Base-by-base conservation (phyloP, 805 yeast species). In the Suhomyces sp. region DNA sequence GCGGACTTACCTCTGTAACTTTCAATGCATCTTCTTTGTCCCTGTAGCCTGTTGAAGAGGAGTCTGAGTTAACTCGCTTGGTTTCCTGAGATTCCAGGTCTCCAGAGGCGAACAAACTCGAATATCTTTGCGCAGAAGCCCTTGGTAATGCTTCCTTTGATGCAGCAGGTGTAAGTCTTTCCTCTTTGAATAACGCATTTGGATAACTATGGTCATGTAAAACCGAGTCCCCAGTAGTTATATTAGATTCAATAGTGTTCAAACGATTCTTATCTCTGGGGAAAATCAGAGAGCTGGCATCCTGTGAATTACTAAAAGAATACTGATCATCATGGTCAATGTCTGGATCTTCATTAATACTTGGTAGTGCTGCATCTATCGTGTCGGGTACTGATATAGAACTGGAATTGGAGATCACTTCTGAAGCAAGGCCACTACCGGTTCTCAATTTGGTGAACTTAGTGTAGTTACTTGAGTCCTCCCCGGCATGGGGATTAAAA, bases 351-450 rank as follows among this genome's bases (percentile, higher is more conserved):
- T 63, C 72, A 23, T 47, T 31, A 15, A 62, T 63, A 28, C 61
- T 51, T 45, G 77, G 65, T 44, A 68, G 35, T 5, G 59, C 45
- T 31, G 63, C 56, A 47, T 63, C 58, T 39, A 70, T 46, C 27
- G 63, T 74, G 42, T 63, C 76, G 28, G 60, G 72, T 7, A 68
- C 65, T 36, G 60, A 72, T 27, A 52, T 30, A 1, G 56, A 47
- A 32, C 65, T 60, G 7, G 48, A 26, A 30, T 48, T 43, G 6
- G 60, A 55, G 18, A 35, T 31, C 4, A 38, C 37, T 13, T 43
- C 48, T 19, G 45, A 42, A 1, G 47, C 33, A 21, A 39, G 34
- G 8, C 44, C 51, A 8, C 57, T 49, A 2, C 42, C 43, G 4
- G 47, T 41, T 13, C 59, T 45, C 28, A 46, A 37, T 25, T 57